Evolutionary conservation across 352 stramenopile genomes (phyloP).

Genomic region (Globisporangium polare): DNA sequence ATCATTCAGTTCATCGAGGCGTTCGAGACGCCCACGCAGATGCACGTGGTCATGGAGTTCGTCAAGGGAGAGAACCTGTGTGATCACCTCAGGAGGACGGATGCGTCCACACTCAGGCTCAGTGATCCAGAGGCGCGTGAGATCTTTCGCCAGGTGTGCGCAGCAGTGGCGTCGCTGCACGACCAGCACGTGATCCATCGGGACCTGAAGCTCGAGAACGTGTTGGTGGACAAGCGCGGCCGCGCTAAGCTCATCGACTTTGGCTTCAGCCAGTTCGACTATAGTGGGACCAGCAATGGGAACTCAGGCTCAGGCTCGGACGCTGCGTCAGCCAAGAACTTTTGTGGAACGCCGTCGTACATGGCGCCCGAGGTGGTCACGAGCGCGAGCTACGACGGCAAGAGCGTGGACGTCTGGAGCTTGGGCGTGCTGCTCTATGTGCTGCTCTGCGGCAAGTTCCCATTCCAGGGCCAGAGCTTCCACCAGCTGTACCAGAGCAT

Average conservation of each 20-base stretch:
- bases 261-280: slow-evolving; percentile 61
- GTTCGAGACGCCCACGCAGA: slow-evolving; percentile 51
- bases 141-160: slow-evolving; percentile 42
- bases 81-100: slow-evolving; percentile 30
- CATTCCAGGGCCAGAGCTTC: slow-evolving; percentile 85
- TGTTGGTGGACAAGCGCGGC: slow-evolving; percentile 41
- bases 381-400: slow-evolving; percentile 52
- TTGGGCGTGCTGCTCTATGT: slow-evolving; percentile 57
- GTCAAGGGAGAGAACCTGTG: slow-evolving; percentile 36
- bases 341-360: slow-evolving; percentile 73
- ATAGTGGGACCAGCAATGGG: slow-evolving; percentile 17
- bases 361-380: slow-evolving; percentile 75
- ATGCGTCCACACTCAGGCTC: slow-evolving; percentile 25
- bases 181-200: slow-evolving; percentile 55
- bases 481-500: slow-evolving; percentile 42
- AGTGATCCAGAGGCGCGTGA: slow-evolving; percentile 26
- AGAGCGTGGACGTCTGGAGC: slow-evolving; percentile 44
- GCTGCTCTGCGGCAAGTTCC: slow-evolving; percentile 40
- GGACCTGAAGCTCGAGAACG: slow-evolving; percentile 78
- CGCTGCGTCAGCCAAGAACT: slow-evolving; percentile 49
- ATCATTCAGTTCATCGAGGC: slow-evolving; percentile 51
- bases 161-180: slow-evolving; percentile 41
- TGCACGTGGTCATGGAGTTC: slow-evolving; percentile 59
- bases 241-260: slow-evolving; percentile 59
- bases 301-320: slow-evolving; percentile 16